Conservation (phyloP, 169 alveolate genomes). For the Plasmodium knowlesi region DNA sequence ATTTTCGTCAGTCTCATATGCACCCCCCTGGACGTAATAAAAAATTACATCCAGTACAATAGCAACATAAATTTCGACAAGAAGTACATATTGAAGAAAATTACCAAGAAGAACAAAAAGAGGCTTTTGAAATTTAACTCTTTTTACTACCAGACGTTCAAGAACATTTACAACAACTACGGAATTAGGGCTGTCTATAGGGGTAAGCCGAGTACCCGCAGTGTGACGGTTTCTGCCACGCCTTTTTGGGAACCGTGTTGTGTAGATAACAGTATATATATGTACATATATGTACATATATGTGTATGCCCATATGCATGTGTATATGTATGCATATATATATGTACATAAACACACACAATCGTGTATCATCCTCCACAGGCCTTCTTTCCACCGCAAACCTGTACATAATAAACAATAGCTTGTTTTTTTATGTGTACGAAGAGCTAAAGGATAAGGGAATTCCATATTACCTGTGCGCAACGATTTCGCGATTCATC, state of each 20-base stretch:
- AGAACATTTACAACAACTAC: slow-evolving; percentile 53
- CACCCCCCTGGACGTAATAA: slow-evolving; percentile 80
- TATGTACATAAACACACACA: not conserved
- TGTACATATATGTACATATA: not conserved
- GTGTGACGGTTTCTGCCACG: not conserved
- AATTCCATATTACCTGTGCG: slow-evolving; percentile 59
- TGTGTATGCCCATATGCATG: not conserved
- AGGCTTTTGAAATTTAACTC: slow-evolving; percentile 46
- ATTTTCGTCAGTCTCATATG: slow-evolving; percentile 70
- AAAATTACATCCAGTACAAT: slow-evolving; percentile 75
- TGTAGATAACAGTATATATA: not conserved
- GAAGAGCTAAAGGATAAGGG: slow-evolving; percentile 71
- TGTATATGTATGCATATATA: not conserved
- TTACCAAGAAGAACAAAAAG: slow-evolving; percentile 56
- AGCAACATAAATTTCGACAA: slow-evolving; percentile 62
- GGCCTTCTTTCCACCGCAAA: slow-evolving; percentile 61
- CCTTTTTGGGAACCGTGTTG: not conserved
- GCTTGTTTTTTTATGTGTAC: slow-evolving; percentile 63
- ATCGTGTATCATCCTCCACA: not conserved
- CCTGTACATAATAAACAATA: slow-evolving; percentile 63
- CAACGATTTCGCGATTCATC: slow-evolving; percentile 59
- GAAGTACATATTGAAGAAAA: slow-evolving; percentile 64
- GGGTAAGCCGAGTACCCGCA: slow-evolving; percentile 10
- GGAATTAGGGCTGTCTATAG: slow-evolving; percentile 69
- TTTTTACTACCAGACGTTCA: slow-evolving; percentile 60